These are phyloP conservation scores for Xylaria flabelliformis DNA, from an alignment of 495 filamentous ascomycete genomes.

Conservation along the genomic window DNA sequence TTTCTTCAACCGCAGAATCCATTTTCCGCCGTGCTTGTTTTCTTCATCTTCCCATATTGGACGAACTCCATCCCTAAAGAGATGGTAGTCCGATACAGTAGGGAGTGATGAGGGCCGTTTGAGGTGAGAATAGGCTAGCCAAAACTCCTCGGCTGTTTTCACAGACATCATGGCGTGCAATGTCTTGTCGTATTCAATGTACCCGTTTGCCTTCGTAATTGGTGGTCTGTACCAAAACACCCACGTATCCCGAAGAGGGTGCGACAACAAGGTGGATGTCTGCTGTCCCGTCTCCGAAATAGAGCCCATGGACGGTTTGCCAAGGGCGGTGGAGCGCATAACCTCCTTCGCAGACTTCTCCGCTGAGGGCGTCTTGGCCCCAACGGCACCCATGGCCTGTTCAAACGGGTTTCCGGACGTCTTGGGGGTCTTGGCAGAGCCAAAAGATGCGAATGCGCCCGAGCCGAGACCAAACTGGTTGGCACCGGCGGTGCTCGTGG, in stretches of 20 bases:
- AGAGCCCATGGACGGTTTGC: slow-evolving; percentile 51
- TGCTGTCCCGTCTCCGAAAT: slow-evolving; percentile 48
- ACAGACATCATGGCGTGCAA: slow-evolving; percentile 84
- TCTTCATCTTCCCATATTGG: slow-evolving; percentile 99
- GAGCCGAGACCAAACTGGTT: slow-evolving; percentile 93
- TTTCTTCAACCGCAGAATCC: slow-evolving; percentile 95
- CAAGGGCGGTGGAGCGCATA: slow-evolving; percentile 51
- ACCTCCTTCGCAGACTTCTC: slow-evolving; percentile 62
- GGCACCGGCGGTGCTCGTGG: slow-evolving; percentile 85
- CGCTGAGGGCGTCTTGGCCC: slow-evolving; percentile 67
- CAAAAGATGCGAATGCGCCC: slow-evolving; percentile 96
- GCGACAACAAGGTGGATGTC: slow-evolving; percentile 40
- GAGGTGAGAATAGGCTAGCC: slow-evolving; percentile 87
- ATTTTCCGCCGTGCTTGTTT: slow-evolving; percentile 95
- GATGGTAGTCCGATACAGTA: slow-evolving; percentile 94
- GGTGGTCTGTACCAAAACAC: slow-evolving; percentile 96
- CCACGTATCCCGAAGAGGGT: slow-evolving; percentile 85
- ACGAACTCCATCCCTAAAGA: slow-evolving; percentile 95
- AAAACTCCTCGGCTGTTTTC: slow-evolving; percentile 88
- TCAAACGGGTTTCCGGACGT: slow-evolving; percentile 83
- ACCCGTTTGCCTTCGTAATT: slow-evolving; percentile 82
- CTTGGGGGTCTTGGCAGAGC: slow-evolving; percentile 86
- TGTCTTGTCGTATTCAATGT: slow-evolving; percentile 98
- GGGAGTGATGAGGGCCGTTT: slow-evolving; percentile 88
- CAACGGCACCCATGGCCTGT: slow-evolving; percentile 65